Evolutionary conservation across 108 stramenopile species (phyloP).

Genomic region (Seminavis robusta): DNA sequence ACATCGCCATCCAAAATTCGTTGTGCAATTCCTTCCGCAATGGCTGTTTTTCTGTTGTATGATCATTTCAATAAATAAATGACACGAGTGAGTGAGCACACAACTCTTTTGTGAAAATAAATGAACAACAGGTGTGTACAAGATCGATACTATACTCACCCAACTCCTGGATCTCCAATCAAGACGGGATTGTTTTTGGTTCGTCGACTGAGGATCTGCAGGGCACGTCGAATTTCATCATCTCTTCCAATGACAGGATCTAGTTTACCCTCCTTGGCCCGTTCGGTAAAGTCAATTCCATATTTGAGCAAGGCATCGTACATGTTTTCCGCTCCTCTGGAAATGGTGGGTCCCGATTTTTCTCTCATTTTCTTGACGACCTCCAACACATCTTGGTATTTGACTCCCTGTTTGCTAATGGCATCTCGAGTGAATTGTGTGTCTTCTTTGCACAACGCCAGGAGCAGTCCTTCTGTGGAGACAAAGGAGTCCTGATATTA

Average conservation of each 20-base stretch:
- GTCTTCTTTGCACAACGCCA: slow-evolving; percentile 64
- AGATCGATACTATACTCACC: too few species aligned
- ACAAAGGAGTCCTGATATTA: slow-evolving; percentile 67
- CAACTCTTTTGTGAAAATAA: too few species aligned
- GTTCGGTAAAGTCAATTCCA: slow-evolving; percentile 91
- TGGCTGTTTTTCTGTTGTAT: slow-evolving; percentile 92
- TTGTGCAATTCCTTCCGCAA: slow-evolving; percentile 93
- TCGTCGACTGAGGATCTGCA: slow-evolving; percentile 93
- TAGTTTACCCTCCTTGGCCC: slow-evolving; percentile 74
- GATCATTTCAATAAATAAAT: neutral
- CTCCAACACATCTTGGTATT: slow-evolving; percentile 43
- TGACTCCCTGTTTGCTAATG: slow-evolving; percentile 46
- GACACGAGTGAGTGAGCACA: too few species aligned
- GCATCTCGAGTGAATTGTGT: slow-evolving; percentile 58
- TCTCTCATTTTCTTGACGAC: slow-evolving; percentile 58
- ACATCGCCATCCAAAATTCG: slow-evolving; percentile 88
- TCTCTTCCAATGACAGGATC: slow-evolving; percentile 99
- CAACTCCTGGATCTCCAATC: slow-evolving; percentile 97
- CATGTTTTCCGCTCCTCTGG: slow-evolving; percentile 77
- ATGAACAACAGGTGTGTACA: too few species aligned
- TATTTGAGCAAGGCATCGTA: slow-evolving; percentile 96
- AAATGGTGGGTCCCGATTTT: slow-evolving; percentile 55
- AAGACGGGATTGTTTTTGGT: slow-evolving; percentile 99
- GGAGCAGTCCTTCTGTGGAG: slow-evolving; percentile 68
- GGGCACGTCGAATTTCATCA: slow-evolving; percentile 94